Conservation (phyloP, 176 grass and related monocot species). For the Aegilops sharonensis region DNA sequence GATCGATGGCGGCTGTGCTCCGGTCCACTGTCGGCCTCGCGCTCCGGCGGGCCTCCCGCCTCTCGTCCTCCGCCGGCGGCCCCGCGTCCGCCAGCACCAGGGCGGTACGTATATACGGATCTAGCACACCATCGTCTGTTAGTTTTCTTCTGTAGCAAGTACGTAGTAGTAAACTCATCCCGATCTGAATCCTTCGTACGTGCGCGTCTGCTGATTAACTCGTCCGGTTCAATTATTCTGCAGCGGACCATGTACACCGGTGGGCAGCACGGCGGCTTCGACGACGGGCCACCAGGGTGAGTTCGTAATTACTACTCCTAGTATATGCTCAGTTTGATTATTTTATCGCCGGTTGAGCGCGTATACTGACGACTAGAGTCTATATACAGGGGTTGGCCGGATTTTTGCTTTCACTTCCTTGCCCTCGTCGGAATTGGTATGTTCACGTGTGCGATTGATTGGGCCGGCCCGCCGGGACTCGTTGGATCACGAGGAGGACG, state of each 20-base stretch:
- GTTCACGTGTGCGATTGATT: neutral
- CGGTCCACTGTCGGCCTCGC: neutral
- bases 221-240: neutral
- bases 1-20: neutral
- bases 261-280: neutral
- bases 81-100: neutral
- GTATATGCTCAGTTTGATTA: neutral
- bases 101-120: neutral
- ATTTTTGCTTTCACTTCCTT: neutral
- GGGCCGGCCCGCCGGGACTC: neutral
- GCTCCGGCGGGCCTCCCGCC: neutral
- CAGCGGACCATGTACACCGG: neutral
- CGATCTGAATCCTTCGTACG: neutral
- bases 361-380: too few species aligned
- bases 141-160: too few species aligned
- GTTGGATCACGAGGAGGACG: neutral
- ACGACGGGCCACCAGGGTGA: neutral
- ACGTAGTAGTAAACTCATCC: neutral
- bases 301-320: neutral
- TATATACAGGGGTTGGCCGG: neutral
- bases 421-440: too few species aligned
- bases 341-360: neutral
- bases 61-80: neutral
- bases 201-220: neutral
- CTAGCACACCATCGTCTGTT: neutral